Conservation (phyloP, 2,329 filamentous ascomycete species). For the Thermochaetoides dissita region DNA sequence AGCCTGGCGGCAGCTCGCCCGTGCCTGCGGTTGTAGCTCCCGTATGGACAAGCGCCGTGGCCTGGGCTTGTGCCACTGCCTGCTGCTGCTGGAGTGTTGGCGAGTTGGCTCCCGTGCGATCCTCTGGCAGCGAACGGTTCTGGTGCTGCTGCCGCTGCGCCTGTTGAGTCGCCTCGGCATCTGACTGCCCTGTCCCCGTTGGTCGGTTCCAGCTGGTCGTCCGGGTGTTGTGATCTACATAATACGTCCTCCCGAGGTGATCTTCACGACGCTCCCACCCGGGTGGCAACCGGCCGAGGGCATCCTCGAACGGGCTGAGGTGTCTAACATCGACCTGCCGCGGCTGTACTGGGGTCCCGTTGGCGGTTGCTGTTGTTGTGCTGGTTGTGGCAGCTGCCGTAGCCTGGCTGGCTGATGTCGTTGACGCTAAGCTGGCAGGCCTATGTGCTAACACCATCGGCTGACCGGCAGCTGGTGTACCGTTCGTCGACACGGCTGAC, state of each 20-base stretch:
- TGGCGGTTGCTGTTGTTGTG: constrained; percentile 25
- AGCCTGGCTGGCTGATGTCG: constrained; percentile 17
- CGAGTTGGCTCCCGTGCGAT: constrained; percentile 84
- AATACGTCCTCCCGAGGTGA: constrained; percentile 88
- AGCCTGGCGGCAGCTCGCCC: constrained; percentile 85
- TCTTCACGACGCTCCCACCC: constrained; percentile 96
- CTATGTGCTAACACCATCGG: constrained; percentile 30
- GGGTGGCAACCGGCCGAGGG: constrained; percentile 78
- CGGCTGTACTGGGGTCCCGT: constrained; percentile 25
- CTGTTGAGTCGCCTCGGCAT: constrained; percentile 82
- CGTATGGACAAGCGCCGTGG: constrained; percentile 82
- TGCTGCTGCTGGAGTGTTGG: constrained; percentile 54
- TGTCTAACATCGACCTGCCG: too few species aligned
- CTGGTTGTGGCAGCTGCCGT: constrained; percentile 21
- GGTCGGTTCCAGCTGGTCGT: constrained; percentile 95
- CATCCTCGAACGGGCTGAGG: constrained; percentile 89
- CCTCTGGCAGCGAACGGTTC: constrained; percentile 88
- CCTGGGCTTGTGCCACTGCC: constrained; percentile 31
- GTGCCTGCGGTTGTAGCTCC: constrained; percentile 88
- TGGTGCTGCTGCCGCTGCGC: constrained; percentile 88
- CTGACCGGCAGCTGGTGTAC: constrained; percentile 22
- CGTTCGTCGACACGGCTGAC: constrained; percentile 28
- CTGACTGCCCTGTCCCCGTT: constrained; percentile 60
- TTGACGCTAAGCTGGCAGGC: constrained; percentile 32
- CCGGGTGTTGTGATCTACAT: constrained; percentile 93